Evolutionary conservation across 139 green algal species (phyloP), one percentile per base, ranked within the genome.

Genomic region (Coelastrella sp.): DNA sequence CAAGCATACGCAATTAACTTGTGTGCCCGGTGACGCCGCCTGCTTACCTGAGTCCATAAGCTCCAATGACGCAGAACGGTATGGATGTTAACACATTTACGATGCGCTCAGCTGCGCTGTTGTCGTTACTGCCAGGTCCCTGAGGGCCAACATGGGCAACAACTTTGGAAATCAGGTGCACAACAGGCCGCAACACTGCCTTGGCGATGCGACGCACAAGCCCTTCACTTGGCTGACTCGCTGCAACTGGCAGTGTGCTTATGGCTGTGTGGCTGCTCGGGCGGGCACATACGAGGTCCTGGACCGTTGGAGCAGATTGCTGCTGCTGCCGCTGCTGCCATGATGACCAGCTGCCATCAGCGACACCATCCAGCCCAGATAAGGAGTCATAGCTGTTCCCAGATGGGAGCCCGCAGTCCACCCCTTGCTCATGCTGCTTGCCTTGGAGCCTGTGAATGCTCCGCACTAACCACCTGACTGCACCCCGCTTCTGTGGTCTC

Each of bases 31-130:
- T 57, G 21, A 23, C 59, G 30, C 59, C 59, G 8, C 19, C 62
- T 50, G 57, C 81, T 41, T 62, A 89, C 87, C 81, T 79, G 38
- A 93, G 30, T 40, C 89, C 90, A n/a, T 91, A 69, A 34, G 79
- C 23, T 50, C 92, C 92, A 2, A 95, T 51, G 5, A 63, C 68
- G 25, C 92, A 19, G 40, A 94, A 95, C 4, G 92, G 92, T 27
- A 95, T 72, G 1, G 86, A 92, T 8, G 92, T 95, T 27, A 91
- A 5, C 3, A 95, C 78, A 50, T 95, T 95, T 35, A 89, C 32
- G 9, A 77, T 37, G 1, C 89, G 74, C 80, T 94, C 89, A 2
- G 37, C 67, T n/a, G 38, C 35, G n/a, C 72, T 92, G 68, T 87
- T 69, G 62, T 95, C 91, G 27, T 87, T 87, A 63, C 9, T 81